These are phyloP conservation scores for Melocanna baccifera DNA, from an alignment of 176 grass and related monocot genomes.

Conservation along the genomic window DNA sequence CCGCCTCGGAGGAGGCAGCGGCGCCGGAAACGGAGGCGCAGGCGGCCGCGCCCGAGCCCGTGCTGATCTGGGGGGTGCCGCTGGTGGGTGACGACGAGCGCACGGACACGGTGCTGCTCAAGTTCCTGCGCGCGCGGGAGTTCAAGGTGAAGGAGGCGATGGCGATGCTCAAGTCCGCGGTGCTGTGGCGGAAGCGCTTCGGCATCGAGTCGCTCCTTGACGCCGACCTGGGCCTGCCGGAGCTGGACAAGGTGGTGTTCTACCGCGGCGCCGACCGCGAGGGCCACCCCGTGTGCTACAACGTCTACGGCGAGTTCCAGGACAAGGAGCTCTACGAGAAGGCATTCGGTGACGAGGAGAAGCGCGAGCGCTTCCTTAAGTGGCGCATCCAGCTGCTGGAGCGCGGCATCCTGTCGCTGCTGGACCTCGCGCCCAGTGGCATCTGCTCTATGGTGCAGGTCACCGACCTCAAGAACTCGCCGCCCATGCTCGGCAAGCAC, in stretches of 20 bases:
- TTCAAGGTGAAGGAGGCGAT: slow-evolving; percentile 95
- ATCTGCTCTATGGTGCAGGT: slow-evolving; percentile 95
- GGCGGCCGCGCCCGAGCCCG: slow-evolving; percentile 31
- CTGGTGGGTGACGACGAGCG: slow-evolving; percentile 81
- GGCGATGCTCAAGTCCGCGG: slow-evolving; percentile 72
- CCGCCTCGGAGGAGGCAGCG: slow-evolving; percentile 26
- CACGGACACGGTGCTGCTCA: slow-evolving; percentile 79
- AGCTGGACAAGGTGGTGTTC: slow-evolving; percentile 83
- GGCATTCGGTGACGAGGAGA: slow-evolving; percentile 89
- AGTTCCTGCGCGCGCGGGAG: slow-evolving; percentile 89
- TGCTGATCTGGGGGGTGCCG: slow-evolving; percentile 85
- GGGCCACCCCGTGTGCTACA: slow-evolving; percentile 92
- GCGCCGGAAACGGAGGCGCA: slow-evolving; percentile 19
- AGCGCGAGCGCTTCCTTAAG: slow-evolving; percentile 90
- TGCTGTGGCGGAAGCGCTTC: slow-evolving; percentile 95
- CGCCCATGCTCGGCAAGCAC: slow-evolving; percentile 88
- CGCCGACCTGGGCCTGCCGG: slow-evolving; percentile 67
- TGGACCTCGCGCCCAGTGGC: slow-evolving; percentile 75
- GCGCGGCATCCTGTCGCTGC: slow-evolving; percentile 70
- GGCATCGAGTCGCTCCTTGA: slow-evolving; percentile 68
- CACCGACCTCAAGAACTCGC: slow-evolving; percentile 94
- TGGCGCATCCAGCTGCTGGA: slow-evolving; percentile 97
- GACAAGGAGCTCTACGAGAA: slow-evolving; percentile 98
- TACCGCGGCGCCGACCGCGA: slow-evolving; percentile 67
- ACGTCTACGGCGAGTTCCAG: slow-evolving; percentile 92